Evolutionary conservation across 2,329 filamentous ascomycete species (phyloP).

Genomic region (Graphilbum ipis-grandicollis): DNA sequence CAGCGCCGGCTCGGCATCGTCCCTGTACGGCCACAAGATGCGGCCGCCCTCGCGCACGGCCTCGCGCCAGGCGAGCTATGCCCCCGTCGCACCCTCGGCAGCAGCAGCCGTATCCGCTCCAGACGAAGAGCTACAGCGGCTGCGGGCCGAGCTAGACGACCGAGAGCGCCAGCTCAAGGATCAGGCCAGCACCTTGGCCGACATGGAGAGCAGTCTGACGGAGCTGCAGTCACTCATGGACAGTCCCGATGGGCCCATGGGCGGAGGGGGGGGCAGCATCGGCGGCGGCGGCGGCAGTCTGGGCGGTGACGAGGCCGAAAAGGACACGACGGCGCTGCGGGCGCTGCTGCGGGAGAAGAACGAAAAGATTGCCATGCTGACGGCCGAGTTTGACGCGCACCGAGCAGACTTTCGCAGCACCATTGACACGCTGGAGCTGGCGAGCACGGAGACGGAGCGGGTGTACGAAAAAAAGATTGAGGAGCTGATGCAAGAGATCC

Average conservation of each 20-base stretch:
- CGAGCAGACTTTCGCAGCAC: slow-evolving; percentile 92
- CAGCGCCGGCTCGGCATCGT: slow-evolving; percentile 30
- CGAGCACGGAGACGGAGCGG: slow-evolving; percentile 84
- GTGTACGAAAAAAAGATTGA: slow-evolving; percentile 92
- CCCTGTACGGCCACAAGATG: slow-evolving; percentile 34
- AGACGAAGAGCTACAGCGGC: slow-evolving; percentile 49
- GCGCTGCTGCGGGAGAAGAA: slow-evolving; percentile 86
- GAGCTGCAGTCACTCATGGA: slow-evolving; percentile 58
- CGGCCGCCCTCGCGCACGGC: slow-evolving; percentile 33
- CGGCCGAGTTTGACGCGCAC: slow-evolving; percentile 85
- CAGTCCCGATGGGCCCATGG: slow-evolving; percentile 25
- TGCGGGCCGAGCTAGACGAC: slow-evolving; percentile 62
- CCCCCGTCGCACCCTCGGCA: too few species aligned
- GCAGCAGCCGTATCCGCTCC: background rate
- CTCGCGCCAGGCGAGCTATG: slow-evolving; percentile 2
- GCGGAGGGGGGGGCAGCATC: slow-evolving; percentile 2
- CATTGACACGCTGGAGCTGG: slow-evolving; percentile 89
- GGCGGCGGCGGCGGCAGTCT: slow-evolving; percentile 16
- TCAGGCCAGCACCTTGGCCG: slow-evolving; percentile 62
- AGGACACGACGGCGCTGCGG: slow-evolving; percentile 39
- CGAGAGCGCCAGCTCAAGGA: slow-evolving; percentile 79
- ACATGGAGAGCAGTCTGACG: slow-evolving; percentile 80
- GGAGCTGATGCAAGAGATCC: slow-evolving; percentile 66
- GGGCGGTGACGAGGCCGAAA: slow-evolving; percentile 15
- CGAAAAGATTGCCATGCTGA: slow-evolving; percentile 86